A percentile compares a stretch with the other conserved stretches of the same genome.
These are phyloP conservation scores for Prosopis cineraria DNA, from an alignment of 306 rosid species.

Conservation along the genomic window DNA sequence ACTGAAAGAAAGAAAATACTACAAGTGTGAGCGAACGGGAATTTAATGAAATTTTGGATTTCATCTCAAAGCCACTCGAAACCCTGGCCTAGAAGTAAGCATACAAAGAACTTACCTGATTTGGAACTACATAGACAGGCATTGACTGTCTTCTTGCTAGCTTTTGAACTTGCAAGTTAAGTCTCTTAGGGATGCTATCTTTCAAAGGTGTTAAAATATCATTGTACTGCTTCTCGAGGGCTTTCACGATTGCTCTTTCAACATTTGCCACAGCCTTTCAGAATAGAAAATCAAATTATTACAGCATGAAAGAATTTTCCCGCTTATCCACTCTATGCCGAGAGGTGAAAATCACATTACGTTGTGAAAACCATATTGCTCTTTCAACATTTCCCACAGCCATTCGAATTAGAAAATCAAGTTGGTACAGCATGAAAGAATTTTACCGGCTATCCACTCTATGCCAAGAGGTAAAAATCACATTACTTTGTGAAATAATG, in stretches of 20 bases:
- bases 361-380: slow-evolving; percentile 53
- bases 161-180: slow-evolving; percentile 95
- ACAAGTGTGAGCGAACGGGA: not conserved
- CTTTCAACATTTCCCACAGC: slow-evolving; percentile 88
- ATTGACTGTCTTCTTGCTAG: slow-evolving; percentile 93
- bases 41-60: slow-evolving; percentile 4
- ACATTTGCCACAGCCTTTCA: slow-evolving; percentile 78
- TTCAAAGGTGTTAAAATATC: slow-evolving; percentile 91
- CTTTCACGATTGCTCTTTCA: slow-evolving; percentile 90
- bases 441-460: not conserved
- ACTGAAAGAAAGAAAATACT: slow-evolving; percentile 46
- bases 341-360: not conserved
- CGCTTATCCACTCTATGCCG: not conserved
- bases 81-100: slow-evolving; percentile 11
- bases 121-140: slow-evolving; percentile 67
- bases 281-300: slow-evolving; percentile 14
- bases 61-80: slow-evolving; percentile 13
- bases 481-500: not conserved
- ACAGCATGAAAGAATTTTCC: not conserved
- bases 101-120: slow-evolving; percentile 60
- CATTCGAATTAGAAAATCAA: slow-evolving; percentile 40
- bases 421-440: not conserved
- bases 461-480: not conserved
- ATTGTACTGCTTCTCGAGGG: slow-evolving; percentile 86
- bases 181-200: slow-evolving; percentile 91